A percentile compares a stretch with the other conserved stretches of the same genome.
phyloP scores from a whole-genome alignment of 768 basidiomycete species.

The Hortiboletus flavorubellus region DNA sequence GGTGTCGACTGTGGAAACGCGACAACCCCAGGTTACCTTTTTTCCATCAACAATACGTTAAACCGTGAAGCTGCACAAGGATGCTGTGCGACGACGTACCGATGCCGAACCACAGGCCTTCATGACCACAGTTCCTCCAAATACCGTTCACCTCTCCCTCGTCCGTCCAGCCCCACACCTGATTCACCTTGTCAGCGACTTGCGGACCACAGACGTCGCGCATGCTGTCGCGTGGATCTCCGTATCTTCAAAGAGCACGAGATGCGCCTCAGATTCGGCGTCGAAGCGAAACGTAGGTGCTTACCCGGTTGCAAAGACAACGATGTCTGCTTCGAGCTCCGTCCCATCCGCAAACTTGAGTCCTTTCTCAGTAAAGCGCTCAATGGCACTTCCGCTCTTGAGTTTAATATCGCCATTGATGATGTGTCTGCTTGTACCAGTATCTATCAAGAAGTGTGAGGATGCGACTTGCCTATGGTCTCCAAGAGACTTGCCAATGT shows the following conservation, averaged over 20 bases:
- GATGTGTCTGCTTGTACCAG: conserved; percentile 43
- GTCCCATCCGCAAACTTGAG: conserved; percentile 31
- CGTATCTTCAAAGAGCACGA: conserved; percentile 35
- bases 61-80: neutral
- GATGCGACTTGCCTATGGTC: too few species aligned
- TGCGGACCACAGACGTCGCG: conserved; percentile 45
- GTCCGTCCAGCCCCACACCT: conserved; percentile 58
- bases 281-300: neutral
- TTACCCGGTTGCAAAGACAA: conserved; percentile 33
- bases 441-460: conserved; percentile 17
- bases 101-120: conserved; percentile 34
- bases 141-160: conserved; percentile 57
- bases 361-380: conserved; percentile 31
- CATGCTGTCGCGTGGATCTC: conserved; percentile 41
- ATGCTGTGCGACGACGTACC: conserved; percentile 18
- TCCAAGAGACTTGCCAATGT: conserved; percentile 30
- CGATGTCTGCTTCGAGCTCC: conserved; percentile 30
- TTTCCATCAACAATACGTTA: neutral
- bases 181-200: conserved; percentile 42
- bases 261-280: neutral
- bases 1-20: conserved; percentile 30
- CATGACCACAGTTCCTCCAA: conserved; percentile 32
- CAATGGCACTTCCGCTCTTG: conserved; percentile 40
- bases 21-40: conserved; percentile 24
- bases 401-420: conserved; percentile 48